Evolutionary conservation across 2,329 filamentous ascomycete species (phyloP).

Genomic region (Raffaelea ambrosiae): DNA sequence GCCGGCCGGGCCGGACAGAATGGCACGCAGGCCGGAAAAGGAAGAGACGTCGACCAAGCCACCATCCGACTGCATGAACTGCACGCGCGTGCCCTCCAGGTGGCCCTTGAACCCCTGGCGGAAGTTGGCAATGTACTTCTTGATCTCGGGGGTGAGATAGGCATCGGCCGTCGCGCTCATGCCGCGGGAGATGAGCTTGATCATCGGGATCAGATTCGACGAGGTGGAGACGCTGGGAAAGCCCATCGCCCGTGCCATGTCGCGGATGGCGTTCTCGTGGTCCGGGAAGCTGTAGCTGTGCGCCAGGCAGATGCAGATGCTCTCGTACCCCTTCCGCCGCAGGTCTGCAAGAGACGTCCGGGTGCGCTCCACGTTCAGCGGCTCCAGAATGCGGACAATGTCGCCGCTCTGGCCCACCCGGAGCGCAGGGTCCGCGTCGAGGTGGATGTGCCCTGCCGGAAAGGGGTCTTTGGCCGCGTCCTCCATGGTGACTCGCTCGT

Average conservation of each 20-base stretch:
- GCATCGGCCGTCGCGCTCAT: slow-evolving; percentile 64
- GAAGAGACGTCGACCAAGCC: slow-evolving; percentile 10
- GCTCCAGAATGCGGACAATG: slow-evolving; percentile 55
- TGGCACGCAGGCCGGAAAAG: slow-evolving; percentile 35
- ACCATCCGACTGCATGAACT: slow-evolving; percentile 65
- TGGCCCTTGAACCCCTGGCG: slow-evolving; percentile 35
- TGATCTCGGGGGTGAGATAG: slow-evolving; percentile 62
- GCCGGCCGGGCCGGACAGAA: slow-evolving; percentile 30
- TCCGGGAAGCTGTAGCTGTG: slow-evolving; percentile 11
- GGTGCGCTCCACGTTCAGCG: slow-evolving; percentile 46
- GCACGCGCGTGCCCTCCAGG: slow-evolving; percentile 48
- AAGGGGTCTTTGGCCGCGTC: slow-evolving; percentile 84
- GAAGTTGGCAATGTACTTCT: slow-evolving; percentile 62
- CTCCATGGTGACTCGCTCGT: slow-evolving; percentile 83
- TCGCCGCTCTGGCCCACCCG: slow-evolving; percentile 59
- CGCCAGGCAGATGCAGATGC: slow-evolving; percentile 25
- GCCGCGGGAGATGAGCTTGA: slow-evolving; percentile 60
- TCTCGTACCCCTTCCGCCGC: slow-evolving; percentile 47
- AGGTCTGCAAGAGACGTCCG: slow-evolving; percentile 48
- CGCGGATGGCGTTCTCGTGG: slow-evolving; percentile 8
- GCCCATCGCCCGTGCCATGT: slow-evolving; percentile 7
- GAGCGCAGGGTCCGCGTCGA: slow-evolving; percentile 35
- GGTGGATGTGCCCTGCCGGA: too few relatives aligned
- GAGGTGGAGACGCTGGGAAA: background rate
- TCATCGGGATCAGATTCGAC: slow-evolving; percentile 36